phyloP scores from a whole-genome alignment of 441 rosid species.

The Populus hybrid region DNA sequence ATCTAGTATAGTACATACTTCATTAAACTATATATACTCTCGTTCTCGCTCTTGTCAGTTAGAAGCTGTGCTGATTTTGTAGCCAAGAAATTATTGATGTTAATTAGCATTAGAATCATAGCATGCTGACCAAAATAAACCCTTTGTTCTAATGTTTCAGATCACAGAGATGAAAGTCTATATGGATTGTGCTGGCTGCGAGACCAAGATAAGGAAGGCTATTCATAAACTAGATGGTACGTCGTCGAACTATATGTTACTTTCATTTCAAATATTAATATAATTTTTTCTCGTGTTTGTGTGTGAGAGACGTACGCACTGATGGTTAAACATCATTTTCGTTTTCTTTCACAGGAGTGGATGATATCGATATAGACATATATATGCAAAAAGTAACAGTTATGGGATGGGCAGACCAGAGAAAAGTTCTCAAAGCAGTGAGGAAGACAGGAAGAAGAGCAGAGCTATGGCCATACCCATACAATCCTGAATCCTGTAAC shows the following conservation, averaged over 20 bases:
- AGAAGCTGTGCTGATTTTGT: not conserved
- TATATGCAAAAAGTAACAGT: slow-evolving; percentile 69
- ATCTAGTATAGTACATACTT: not conserved
- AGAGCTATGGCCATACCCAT: slow-evolving; percentile 61
- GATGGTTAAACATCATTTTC: not conserved
- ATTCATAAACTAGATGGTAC: slow-evolving; percentile 44
- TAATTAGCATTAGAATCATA: not conserved
- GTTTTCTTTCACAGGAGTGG: slow-evolving; percentile 43
- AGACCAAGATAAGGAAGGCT: slow-evolving; percentile 53
- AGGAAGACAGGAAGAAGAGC: slow-evolving; percentile 51
- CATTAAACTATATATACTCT: not conserved
- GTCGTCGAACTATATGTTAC: not conserved
- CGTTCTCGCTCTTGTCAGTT: not conserved
- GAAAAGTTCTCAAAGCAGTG: slow-evolving; percentile 54
- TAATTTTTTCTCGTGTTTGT: not conserved
- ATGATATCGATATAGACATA: slow-evolving; percentile 53
- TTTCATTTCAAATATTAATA: no score
- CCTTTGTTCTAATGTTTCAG: slow-evolving; percentile 27
- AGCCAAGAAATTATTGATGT: not conserved
- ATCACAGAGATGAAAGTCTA: slow-evolving; percentile 66
- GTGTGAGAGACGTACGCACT: not conserved
- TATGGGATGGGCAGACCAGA: slow-evolving; percentile 59
- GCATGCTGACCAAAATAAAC: not conserved
- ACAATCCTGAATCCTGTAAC: slow-evolving; percentile 43
- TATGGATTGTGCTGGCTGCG: slow-evolving; percentile 80